Evolutionary conservation across 768 basidiomycete genomes (phyloP).

Genomic region (Jaapia argillacea): DNA sequence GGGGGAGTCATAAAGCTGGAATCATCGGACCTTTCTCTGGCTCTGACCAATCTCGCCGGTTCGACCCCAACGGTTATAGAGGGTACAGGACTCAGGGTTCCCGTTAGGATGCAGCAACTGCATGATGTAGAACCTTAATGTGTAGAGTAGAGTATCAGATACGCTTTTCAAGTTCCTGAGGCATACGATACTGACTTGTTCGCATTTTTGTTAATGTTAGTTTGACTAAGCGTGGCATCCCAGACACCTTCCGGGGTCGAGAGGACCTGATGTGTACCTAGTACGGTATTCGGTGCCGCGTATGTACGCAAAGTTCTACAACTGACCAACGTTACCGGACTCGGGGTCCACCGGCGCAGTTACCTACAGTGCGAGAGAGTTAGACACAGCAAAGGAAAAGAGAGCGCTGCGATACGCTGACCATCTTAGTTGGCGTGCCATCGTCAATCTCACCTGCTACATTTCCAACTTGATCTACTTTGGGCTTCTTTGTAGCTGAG

Average conservation of each 20-base stretch:
- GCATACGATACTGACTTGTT: slow-evolving; percentile 30
- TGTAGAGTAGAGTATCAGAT: too few species aligned
- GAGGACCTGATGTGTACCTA: slow-evolving; percentile 47
- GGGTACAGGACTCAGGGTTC: slow-evolving; percentile 21
- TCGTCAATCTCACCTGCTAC: slow-evolving; percentile 8
- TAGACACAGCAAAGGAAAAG: background rate
- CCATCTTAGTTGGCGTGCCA: slow-evolving; percentile 10
- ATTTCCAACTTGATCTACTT: slow-evolving; percentile 9
- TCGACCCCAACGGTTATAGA: slow-evolving; percentile 53
- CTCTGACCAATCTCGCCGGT: slow-evolving; percentile 45
- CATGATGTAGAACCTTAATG: slow-evolving; percentile 49
- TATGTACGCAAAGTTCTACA: too few species aligned
- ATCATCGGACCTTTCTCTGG: slow-evolving; percentile 39
- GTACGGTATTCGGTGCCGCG: too few species aligned
- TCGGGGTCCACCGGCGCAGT: slow-evolving; percentile 45
- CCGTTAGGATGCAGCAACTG: slow-evolving; percentile 43
- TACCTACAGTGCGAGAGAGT: slow-evolving; percentile 32
- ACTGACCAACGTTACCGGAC: slow-evolving; percentile 36
- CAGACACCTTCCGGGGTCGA: slow-evolving; percentile 30
- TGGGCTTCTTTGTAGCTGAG: slow-evolving; percentile 7
- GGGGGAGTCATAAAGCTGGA: too few species aligned
- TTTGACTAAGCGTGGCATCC: slow-evolving; percentile 59
- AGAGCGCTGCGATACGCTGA: background rate
- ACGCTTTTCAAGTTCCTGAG: too few species aligned
- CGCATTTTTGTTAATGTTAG: slow-evolving; percentile 36